A percentile compares a stretch with the other conserved stretches of the same genome.
Conservation (phyloP, 345 rosid species). For the Salix dunnii region DNA sequence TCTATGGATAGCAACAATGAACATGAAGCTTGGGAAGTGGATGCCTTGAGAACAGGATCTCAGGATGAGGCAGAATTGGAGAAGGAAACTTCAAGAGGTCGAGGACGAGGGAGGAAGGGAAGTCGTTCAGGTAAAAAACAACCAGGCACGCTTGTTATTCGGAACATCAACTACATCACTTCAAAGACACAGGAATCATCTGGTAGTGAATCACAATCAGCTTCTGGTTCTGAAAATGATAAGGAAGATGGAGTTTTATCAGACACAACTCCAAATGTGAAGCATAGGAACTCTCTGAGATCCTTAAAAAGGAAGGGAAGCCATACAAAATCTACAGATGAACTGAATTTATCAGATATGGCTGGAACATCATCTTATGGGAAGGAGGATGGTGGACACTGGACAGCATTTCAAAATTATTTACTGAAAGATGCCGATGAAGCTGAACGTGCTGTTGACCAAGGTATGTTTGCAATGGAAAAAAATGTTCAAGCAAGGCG, state of each 20-base stretch:
- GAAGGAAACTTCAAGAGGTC: conserved; percentile 29
- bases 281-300: conserved; percentile 29
- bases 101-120: conserved; percentile 34
- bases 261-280: conserved; percentile 18
- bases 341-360: conserved; percentile 23
- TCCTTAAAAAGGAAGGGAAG: conserved; percentile 39
- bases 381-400: conserved; percentile 63
- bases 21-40: conserved; percentile 49
- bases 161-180: conserved; percentile 78
- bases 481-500: conserved; percentile 49
- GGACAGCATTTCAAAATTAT: conserved; percentile 87
- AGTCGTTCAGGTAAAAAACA: conserved; percentile 53
- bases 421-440: conserved; percentile 76
- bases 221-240: conserved; percentile 46
- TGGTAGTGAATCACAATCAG: conserved; percentile 49
- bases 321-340: conserved; percentile 26
- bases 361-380: conserved; percentile 33
- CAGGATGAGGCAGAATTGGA: conserved; percentile 45
- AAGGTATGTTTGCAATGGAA: conserved; percentile 56
- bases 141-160: conserved; percentile 73
- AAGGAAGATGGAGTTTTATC: conserved; percentile 40
- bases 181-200: conserved; percentile 60
- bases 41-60: conserved; percentile 33
- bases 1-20: conserved; percentile 55
- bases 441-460: conserved; percentile 46